Evolutionary conservation across 345 rosid species (phyloP).

Genomic region (Xanthoceras sorbifolium): DNA sequence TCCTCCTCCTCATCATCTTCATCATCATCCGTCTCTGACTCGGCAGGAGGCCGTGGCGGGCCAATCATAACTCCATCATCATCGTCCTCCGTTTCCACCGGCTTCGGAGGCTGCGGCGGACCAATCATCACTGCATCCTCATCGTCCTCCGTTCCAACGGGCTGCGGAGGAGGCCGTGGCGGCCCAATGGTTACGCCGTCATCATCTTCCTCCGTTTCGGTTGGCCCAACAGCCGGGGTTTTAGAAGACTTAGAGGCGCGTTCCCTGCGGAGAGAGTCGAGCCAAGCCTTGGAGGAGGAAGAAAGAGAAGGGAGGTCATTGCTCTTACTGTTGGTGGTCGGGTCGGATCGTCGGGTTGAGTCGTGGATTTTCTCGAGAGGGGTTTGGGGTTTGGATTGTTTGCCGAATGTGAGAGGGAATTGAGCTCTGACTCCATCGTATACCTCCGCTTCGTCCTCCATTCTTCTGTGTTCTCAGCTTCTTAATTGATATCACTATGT

Average conservation of each 20-base stretch:
- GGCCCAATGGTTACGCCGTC: conserved; percentile 54
- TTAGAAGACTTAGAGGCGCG: conserved; percentile 26
- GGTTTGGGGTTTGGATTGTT: conserved; percentile 50
- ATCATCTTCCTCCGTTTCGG: conserved; percentile 11
- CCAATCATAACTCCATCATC: conserved; percentile 54
- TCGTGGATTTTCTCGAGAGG: conserved; percentile 52
- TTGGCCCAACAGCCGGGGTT: conserved; percentile 17
- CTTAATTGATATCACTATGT: not conserved
- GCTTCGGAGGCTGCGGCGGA: conserved; percentile 50
- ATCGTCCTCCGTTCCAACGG: conserved; percentile 22
- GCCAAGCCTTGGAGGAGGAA: conserved; percentile 46
- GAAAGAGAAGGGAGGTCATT: conserved; percentile 38
- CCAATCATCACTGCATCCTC: conserved; percentile 39
- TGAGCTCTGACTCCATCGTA: conserved; percentile 54
- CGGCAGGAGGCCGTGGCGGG: conserved; percentile 58
- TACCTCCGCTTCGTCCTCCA: conserved; percentile 55
- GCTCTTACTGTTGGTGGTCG: conserved; percentile 18
- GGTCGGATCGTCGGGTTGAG: conserved; percentile 50
- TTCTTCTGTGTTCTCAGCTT: not conserved
- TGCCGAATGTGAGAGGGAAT: conserved; percentile 60
- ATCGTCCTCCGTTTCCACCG: conserved; percentile 32
- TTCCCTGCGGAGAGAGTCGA: conserved; percentile 31
- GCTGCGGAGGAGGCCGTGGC: conserved; percentile 43
- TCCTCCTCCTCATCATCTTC: conserved; percentile 50
- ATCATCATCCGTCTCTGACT: conserved; percentile 27